Evolutionary conservation across 495 filamentous ascomycete genomes (phyloP), one percentile per base, ranked within the genome.

Genomic region (Hypoxylon lienhwacheense): DNA sequence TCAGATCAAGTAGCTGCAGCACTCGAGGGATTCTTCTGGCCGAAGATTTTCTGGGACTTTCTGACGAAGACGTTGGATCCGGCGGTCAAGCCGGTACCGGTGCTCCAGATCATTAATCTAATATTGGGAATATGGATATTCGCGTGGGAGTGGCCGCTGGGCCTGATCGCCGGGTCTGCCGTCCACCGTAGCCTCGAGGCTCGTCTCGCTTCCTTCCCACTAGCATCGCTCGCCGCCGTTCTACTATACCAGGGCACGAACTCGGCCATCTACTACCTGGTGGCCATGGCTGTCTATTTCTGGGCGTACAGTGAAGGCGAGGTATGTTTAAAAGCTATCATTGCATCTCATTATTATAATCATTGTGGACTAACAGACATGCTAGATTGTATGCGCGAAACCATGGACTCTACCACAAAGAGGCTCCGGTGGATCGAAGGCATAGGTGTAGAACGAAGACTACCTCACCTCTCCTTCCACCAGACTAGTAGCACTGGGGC

Each of bases 11-110:
- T 96, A 47, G 86, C 82, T 57, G 89, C 90, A 53, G 83, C 86
- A 1, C 70, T 99, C 43, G 79, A 90, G 73, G 86, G 83, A 63
- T 96, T 90, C 81, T 95, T 97, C 81, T 99, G 91, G 91, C 95
- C 95, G 46, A 99, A 99, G 75, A 83, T 97, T 59, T 95, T 99
- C 75, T 99, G 89, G 88, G 95, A 99, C 74, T 95, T 95, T 70
- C 74, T 89, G 60, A 95, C 95, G 50, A 91, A 91, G 61, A 91
- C 88, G 66, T 84, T 99, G 56, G 87, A 97, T 65, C 79, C 74
- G 34, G 87, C 87, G 44, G 90, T 97, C 44, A 87, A 85, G 51
- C 93, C 92, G 2, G 66, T 92, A 22, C 95, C 95, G n/a, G 74
- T 89, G 45, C 81, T 99, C 4, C 95, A 99, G 70, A 90, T 86